Percentiles rank a stretch among this genome's conserved stretches.
These are phyloP conservation scores for Microascus cirrosus DNA, from an alignment of 2,329 filamentous ascomycete genomes.

Conservation along the genomic window DNA sequence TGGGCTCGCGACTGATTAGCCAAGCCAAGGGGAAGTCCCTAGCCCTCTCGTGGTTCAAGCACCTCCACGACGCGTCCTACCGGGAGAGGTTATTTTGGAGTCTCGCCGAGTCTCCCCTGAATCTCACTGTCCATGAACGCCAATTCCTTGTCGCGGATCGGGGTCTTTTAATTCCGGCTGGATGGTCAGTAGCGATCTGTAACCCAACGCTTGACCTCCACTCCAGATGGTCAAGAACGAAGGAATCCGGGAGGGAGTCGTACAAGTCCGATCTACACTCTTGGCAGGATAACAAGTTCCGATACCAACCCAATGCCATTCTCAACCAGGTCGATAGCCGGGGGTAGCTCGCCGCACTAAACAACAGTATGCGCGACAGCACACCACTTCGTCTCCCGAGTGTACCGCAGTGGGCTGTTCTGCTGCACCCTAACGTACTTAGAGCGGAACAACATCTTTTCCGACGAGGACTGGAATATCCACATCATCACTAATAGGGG, in stretches of 20 bases:
- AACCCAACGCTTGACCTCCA: conserved; percentile 23
- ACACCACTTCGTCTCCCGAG: conserved; percentile 8
- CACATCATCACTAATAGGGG: conserved; percentile 12
- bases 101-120: neutral
- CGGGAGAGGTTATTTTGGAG: neutral
- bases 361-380: conserved; percentile 14
- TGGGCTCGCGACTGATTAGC: no score
- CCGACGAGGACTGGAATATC: conserved; percentile 21
- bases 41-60: neutral
- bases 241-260: conserved; percentile 15
- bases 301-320: conserved; percentile 19
- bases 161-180: neutral
- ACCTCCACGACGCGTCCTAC: neutral
- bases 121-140: neutral
- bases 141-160: neutral
- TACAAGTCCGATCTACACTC: conserved; percentile 18
- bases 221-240: conserved; percentile 20
- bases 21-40: neutral
- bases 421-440: conserved; percentile 23
- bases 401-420: conserved; percentile 18
- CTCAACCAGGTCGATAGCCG: conserved; percentile 15
- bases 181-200: neutral
- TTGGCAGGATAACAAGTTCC: conserved; percentile 21
- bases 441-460: conserved; percentile 25
- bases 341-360: conserved; percentile 17